Percentiles rank a stretch among this genome's conserved stretches.
Evolutionary conservation across 73 alveolate species (phyloP).

Genomic region (Effrenium voratum): DNA sequence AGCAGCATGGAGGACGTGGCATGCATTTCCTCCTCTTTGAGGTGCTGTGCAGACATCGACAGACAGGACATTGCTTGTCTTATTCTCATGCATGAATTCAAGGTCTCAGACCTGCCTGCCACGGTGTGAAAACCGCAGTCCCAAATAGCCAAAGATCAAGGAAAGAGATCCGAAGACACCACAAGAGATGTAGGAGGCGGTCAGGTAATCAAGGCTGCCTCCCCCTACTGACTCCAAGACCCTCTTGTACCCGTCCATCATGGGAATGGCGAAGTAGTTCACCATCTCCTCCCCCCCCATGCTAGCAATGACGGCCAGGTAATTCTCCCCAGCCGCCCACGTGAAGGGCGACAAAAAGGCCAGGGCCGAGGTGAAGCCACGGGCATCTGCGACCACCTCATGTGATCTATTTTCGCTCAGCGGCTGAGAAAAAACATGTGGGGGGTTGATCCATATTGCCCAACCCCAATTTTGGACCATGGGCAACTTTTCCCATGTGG

Average conservation of each 20-base stretch:
- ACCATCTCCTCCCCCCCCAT: constrained; percentile 57
- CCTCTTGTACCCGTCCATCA: constrained; percentile 74
- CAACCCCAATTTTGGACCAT: no score
- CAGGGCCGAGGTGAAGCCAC: neutral
- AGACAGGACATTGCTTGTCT: no score
- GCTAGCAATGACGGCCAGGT: constrained; percentile 50
- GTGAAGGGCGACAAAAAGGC: constrained; percentile 68
- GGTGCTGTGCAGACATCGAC: no score
- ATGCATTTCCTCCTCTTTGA: no score
- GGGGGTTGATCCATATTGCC: no score
- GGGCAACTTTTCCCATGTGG: no score
- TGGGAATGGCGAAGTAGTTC: constrained; percentile 31
- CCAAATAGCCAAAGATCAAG: constrained; percentile 67
- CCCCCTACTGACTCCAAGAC: constrained; percentile 27
- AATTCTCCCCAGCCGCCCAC: constrained; percentile 81
- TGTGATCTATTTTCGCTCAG: no score
- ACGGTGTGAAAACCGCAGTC: constrained; percentile 82
- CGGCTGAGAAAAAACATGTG: no score
- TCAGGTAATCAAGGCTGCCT: constrained; percentile 32
- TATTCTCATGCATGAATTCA: no score
- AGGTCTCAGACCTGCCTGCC: constrained; percentile 47
- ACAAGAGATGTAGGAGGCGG: constrained; percentile 65
- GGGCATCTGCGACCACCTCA: neutral
- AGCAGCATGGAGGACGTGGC: no score
- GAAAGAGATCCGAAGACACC: constrained; percentile 57